phyloP scores from a whole-genome alignment of 2,329 filamentous ascomycete genomes.

The Arthrobotrys musiformis region DNA sequence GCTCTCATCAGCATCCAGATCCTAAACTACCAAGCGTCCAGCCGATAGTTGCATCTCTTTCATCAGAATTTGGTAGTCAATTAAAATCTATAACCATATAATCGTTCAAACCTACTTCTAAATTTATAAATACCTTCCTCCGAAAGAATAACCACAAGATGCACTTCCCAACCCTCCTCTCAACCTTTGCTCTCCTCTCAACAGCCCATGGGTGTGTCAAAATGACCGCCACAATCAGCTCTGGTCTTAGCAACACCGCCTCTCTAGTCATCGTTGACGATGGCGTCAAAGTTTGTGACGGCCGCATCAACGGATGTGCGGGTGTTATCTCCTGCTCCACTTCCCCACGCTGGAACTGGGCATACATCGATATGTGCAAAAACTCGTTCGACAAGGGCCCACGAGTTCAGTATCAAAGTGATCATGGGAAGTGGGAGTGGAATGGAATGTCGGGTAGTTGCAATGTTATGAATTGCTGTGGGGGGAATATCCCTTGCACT shows the following conservation, averaged over 20 bases:
- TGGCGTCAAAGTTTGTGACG: slow-evolving; percentile 23
- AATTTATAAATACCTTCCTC: neutral
- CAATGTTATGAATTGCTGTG: slow-evolving; percentile 27
- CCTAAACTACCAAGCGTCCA: neutral
- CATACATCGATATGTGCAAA: slow-evolving; percentile 32
- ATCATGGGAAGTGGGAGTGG: slow-evolving; percentile 40
- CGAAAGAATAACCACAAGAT: neutral
- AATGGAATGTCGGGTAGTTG: slow-evolving; percentile 33
- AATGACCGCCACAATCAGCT: slow-evolving; percentile 13
- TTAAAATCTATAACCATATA: neutral
- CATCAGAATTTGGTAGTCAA: neutral
- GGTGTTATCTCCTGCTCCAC: slow-evolving; percentile 21
- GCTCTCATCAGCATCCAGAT: neutral
- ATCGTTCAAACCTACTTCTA: neutral
- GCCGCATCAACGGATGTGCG: slow-evolving; percentile 15
- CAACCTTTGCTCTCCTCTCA: neutral
- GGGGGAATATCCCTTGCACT: slow-evolving; percentile 12
- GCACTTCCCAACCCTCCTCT: slow-evolving; percentile 9
- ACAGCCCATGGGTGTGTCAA: slow-evolving; percentile 7
- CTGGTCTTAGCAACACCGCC: slow-evolving; percentile 3
- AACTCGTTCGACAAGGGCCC: slow-evolving; percentile 29
- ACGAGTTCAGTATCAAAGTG: slow-evolving; percentile 20
- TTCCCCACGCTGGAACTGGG: slow-evolving; percentile 25
- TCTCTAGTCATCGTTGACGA: slow-evolving; percentile 13
- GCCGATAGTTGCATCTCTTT: neutral